A percentile compares a stretch with the other conserved stretches of the same genome.
These are phyloP conservation scores for Acmispon strigosus DNA, from an alignment of 306 rosid species.

Conservation along the genomic window DNA sequence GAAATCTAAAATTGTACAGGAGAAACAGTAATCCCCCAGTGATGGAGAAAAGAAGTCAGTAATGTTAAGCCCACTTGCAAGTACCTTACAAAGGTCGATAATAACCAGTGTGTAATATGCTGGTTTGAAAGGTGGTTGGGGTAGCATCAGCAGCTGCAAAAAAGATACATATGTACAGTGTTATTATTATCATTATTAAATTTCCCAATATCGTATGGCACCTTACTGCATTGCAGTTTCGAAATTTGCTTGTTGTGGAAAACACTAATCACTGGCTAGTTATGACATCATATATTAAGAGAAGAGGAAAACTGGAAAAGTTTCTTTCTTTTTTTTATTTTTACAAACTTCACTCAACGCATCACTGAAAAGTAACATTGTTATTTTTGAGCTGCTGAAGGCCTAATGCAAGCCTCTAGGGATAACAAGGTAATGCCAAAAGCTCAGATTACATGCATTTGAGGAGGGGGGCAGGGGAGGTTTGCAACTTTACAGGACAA, in stretches of 20 bases:
- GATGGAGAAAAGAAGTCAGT: slow-evolving; percentile 12
- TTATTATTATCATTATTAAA: background rate
- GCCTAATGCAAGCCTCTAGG: background rate
- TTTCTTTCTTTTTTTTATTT: too few relatives aligned
- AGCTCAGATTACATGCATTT: background rate
- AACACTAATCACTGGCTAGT: too few relatives aligned
- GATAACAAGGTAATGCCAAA: background rate
- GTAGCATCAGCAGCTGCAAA: slow-evolving; percentile 86
- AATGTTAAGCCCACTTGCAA: background rate
- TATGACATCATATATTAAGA: too few relatives aligned
- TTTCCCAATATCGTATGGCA: too few relatives aligned
- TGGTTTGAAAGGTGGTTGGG: slow-evolving; percentile 93
- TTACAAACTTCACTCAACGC: too few relatives aligned
- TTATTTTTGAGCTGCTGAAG: too few relatives aligned
- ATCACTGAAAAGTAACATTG: too few relatives aligned
- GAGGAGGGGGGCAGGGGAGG: background rate
- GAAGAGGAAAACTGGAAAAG: too few relatives aligned
- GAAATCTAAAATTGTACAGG: background rate
- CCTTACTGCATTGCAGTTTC: too few relatives aligned
- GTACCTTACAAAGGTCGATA: slow-evolving; percentile 98
- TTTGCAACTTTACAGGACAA: background rate
- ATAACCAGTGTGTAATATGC: slow-evolving; percentile 82
- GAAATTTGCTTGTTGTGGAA: too few relatives aligned
- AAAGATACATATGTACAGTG: background rate
- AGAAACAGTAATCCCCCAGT: background rate